A percentile compares a stretch with the other conserved stretches of the same genome.
phyloP scores from a whole-genome alignment of 1,139 yeast species.

The Geotrichum fermentans region DNA sequence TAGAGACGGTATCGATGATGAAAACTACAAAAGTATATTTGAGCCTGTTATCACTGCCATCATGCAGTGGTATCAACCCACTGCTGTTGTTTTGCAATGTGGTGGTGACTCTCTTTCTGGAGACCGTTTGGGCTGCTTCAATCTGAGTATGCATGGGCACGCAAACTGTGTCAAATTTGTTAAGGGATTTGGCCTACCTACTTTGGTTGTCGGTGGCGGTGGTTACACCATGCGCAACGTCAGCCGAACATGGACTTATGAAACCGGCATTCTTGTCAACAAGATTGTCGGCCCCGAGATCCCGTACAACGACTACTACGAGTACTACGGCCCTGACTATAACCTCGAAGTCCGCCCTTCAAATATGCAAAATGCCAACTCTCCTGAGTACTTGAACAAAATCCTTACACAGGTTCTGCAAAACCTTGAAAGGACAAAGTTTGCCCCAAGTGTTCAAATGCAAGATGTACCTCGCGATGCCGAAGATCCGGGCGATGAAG shows the following conservation, averaged over 20 bases:
- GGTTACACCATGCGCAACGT: slow-evolving; percentile 98
- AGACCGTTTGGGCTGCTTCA: slow-evolving; percentile 88
- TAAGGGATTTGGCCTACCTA: slow-evolving; percentile 80
- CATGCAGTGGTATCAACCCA: slow-evolving; percentile 91
- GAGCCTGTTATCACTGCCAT: slow-evolving; percentile 79
- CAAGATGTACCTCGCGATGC: slow-evolving; percentile 78
- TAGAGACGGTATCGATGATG: slow-evolving; percentile 90
- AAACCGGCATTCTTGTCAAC: slow-evolving; percentile 82
- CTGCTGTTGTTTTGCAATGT: slow-evolving; percentile 75
- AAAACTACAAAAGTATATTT: slow-evolving; percentile 76
- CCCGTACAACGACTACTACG: slow-evolving; percentile 88
- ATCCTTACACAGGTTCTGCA: slow-evolving; percentile 70
- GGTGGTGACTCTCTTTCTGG: slow-evolving; percentile 94
- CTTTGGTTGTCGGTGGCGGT: slow-evolving; percentile 94
- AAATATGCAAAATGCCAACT: slow-evolving; percentile 94
- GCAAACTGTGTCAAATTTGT: slow-evolving; percentile 92
- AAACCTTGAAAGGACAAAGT: slow-evolving; percentile 81
- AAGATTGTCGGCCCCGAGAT: slow-evolving; percentile 69
- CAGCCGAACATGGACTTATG: slow-evolving; percentile 93
- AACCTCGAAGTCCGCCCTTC: slow-evolving; percentile 79
- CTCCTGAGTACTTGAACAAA: slow-evolving; percentile 86
- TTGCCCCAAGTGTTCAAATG: slow-evolving; percentile 95
- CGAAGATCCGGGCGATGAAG: slow-evolving; percentile 18
- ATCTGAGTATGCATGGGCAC: slow-evolving; percentile 86
- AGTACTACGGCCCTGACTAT: slow-evolving; percentile 95